Base-by-base conservation (phyloP, 345 rosid species). In the Cardiospermum halicacabum region DNA sequence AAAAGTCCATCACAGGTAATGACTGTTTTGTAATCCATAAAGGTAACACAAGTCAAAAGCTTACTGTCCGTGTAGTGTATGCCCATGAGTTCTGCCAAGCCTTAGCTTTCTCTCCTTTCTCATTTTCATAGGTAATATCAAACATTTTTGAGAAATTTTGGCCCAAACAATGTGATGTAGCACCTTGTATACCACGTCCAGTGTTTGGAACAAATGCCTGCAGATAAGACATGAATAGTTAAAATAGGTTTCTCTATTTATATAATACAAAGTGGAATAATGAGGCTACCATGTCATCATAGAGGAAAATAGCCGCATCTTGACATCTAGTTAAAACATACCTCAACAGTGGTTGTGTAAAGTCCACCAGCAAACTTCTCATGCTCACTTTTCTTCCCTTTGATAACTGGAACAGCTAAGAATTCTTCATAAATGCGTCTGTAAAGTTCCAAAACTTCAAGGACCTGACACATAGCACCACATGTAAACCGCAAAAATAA, bases 41-140 rank as follows among this genome's bases (percentile, higher is more conserved):
- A 58, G 61, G 47, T 30, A 42, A 49, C 10, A 34, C 39, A 57
- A 28, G 11, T 5, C 22, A 54, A 55, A 66, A 62, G 12, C 50
- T 59, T 84, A 94, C 90, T 53, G 90, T 87, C 60, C 97, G 78
- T 31, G 97, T 89, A 72, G 88, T 91, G 72, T 87, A 94, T n/a
- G 96, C 99, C 99, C 97, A 94, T 18, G 99, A 94, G 72, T 94
- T 94, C 82, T 94, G 99, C 99, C 99, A 94, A 71, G 79, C 96
- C 96, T 83, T 89, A 39, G 76, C 82, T 77, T 73, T 91, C 81
- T 89, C 96, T 53, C 95, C 91, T 75, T 87, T 91, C 56, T 94
- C 97, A 75, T 94, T 87, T 79, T 94, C 96, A 72, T 79, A 91
- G 79, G 77, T 84, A 28, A 87, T 94, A 75, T 94, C 96, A 51